Evolutionary conservation across 768 basidiomycete genomes (phyloP), one percentile per base, ranked within the genome.

Genomic region (Leccinum imitatum): DNA sequence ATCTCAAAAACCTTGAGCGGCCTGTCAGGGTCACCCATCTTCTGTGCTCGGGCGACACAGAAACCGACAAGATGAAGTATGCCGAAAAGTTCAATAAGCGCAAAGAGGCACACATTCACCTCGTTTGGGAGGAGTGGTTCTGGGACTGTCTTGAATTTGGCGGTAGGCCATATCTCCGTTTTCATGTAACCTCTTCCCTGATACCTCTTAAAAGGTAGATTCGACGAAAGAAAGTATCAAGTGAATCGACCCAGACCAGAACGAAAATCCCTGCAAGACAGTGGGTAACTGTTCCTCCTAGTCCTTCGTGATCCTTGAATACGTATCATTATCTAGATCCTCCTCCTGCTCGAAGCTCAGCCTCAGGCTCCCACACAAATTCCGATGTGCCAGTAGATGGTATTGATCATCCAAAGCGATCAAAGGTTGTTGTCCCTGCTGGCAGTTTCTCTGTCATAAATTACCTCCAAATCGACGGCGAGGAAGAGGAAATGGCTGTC

Each of bases 41-140:
- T 2, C 76, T 98, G 8, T 92, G 91, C 67, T 82, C 85, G 3
- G 83, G 86, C 47, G 80, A 86, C 61, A 80, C 80, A 50, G 80
- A 87, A 71, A 75, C 87, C 11, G 84, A 90, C 53, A 94, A 93
- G 77, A 87, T 94, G 80, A 79, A 77, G 5, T 91, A 89, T 66
- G 91, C 91, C 0, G 81, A 85, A 58, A 89, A 87, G 67, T 89
- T 90, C 66, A 90, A 89, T 68, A 71, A 77, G 17, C 77, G 79
- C 21, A 83, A 85, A 35, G 91, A 92, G 71, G 88, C 87, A 6
- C 79, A 83, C 48, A 93, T 94, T 33, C 79, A 83, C 53, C 76
- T 95, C 3, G 85, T 97, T 1, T 96, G 95, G 90, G 93, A 95
- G 68, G 94, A 96, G 62, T 98, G 95, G 95, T 90, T 97, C 58